Evolutionary conservation across 345 rosid genomes (phyloP).

Genomic region (Euphorbia pulcherrima): DNA sequence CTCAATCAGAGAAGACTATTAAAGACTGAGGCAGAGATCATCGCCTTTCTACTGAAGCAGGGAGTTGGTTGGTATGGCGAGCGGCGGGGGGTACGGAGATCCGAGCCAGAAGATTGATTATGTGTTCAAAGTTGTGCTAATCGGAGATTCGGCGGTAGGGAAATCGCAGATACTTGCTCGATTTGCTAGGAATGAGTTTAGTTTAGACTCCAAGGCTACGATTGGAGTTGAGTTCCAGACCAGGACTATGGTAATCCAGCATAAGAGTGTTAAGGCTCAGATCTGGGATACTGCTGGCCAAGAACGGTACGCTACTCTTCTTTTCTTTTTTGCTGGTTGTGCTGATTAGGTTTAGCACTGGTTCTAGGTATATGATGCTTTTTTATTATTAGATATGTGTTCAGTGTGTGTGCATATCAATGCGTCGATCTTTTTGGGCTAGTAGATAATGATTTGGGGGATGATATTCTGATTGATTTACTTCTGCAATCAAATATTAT

Average conservation of each 20-base stretch:
- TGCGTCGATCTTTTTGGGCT: too few relatives aligned
- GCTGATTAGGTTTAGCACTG: too few relatives aligned
- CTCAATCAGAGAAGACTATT: too few relatives aligned
- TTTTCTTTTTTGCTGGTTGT: neutral
- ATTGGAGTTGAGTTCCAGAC: constrained; percentile 45
- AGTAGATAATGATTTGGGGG: too few relatives aligned
- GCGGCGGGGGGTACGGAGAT: constrained; percentile 31
- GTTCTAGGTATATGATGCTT: too few relatives aligned
- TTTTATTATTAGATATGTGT: too few relatives aligned
- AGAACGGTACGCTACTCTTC: constrained; percentile 23
- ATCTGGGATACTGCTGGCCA: constrained; percentile 45
- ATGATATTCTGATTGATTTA: neutral
- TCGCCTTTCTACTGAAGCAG: too few relatives aligned
- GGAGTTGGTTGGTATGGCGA: constrained; percentile 21
- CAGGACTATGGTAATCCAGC: constrained; percentile 31
- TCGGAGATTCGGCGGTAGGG: constrained; percentile 40
- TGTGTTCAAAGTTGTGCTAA: constrained; percentile 46
- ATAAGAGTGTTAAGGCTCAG: constrained; percentile 43
- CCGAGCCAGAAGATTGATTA: constrained; percentile 44
- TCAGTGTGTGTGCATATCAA: too few relatives aligned
- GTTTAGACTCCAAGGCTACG: constrained; percentile 44
- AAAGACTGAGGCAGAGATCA: neutral
- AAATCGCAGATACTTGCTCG: constrained; percentile 46
- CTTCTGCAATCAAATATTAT: neutral
- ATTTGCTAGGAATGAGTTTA: constrained; percentile 43